Evolutionary conservation across 768 basidiomycete species (phyloP).

Genomic region (Dacryopinax spathularia): DNA sequence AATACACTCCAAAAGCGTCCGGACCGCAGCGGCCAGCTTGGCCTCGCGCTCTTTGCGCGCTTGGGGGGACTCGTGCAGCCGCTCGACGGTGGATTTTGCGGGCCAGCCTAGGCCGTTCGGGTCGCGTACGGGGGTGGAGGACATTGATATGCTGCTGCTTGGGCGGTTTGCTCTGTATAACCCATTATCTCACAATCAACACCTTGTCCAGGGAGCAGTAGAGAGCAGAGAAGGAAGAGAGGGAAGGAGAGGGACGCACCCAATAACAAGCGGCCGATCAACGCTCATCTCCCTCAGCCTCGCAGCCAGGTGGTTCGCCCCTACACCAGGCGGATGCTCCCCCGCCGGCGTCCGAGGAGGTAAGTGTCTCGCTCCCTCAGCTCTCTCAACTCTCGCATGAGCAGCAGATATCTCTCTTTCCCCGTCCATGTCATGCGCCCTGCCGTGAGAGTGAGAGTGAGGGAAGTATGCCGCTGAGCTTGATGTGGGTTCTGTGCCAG

Average conservation of each 20-base stretch:
- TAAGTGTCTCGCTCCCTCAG: not conserved
- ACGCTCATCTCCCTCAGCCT: not conserved
- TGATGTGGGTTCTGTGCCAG: no score
- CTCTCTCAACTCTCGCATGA: not conserved
- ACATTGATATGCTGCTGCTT: not conserved
- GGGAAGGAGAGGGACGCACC: not conserved
- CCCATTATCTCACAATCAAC: no score
- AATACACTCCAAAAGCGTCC: conserved; percentile 88
- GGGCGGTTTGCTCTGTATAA: not conserved
- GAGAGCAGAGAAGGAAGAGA: not conserved
- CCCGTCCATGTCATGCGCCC: not conserved
- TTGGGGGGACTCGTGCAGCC: conserved; percentile 63
- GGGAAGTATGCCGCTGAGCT: no score
- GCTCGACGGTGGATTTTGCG: conserved; percentile 84
- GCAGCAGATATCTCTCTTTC: not conserved
- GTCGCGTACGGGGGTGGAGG: conserved; percentile 15
- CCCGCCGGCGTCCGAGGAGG: not conserved
- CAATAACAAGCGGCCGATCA: not conserved
- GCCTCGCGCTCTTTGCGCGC: conserved; percentile 60
- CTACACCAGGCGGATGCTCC: not conserved
- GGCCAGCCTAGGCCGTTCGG: conserved; percentile 19
- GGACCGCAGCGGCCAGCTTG: conserved; percentile 68
- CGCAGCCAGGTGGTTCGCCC: not conserved
- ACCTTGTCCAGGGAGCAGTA: not conserved
- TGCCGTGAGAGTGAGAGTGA: not conserved